phyloP scores from a whole-genome alignment of 768 basidiomycete genomes.

The Paxillus ammoniavirescens region DNA sequence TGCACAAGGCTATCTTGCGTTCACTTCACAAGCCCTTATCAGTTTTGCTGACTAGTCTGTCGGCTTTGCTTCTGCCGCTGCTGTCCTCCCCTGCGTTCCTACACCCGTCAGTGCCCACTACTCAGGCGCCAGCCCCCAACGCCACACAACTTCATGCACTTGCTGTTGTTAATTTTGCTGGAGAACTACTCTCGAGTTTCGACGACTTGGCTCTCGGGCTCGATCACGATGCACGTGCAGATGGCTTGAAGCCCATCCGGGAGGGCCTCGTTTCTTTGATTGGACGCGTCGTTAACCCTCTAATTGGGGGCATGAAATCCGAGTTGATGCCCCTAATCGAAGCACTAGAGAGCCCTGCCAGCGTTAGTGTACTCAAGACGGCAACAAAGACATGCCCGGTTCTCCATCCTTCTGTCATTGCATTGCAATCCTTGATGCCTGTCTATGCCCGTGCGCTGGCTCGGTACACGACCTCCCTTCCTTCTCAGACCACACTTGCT shows the following conservation, averaged over 20 bases:
- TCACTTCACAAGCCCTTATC: slow-evolving; percentile 76
- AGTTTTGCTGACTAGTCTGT: slow-evolving; percentile 68
- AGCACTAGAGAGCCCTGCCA: slow-evolving; percentile 52
- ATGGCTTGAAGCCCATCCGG: slow-evolving; percentile 67
- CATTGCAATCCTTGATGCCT: slow-evolving; percentile 59
- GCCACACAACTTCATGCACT: slow-evolving; percentile 71
- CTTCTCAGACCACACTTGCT: slow-evolving; percentile 62
- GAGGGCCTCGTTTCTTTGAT: slow-evolving; percentile 69
- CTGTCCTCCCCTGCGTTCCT: slow-evolving; percentile 64
- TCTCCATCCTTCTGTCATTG: slow-evolving; percentile 58
- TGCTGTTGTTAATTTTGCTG: slow-evolving; percentile 65
- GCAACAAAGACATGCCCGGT: slow-evolving; percentile 12
- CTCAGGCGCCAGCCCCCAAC: slow-evolving; percentile 53
- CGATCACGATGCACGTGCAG: slow-evolving; percentile 59
- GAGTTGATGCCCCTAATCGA: slow-evolving; percentile 63
- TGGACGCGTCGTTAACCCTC: slow-evolving; percentile 62
- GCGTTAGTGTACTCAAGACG: slow-evolving; percentile 20
- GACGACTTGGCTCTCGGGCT: slow-evolving; percentile 63
- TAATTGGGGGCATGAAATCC: slow-evolving; percentile 58
- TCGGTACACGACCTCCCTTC: slow-evolving; percentile 51
- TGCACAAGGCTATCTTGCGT: slow-evolving; percentile 68
- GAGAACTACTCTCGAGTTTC: slow-evolving; percentile 70
- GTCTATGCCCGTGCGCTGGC: slow-evolving; percentile 56
- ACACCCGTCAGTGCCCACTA: slow-evolving; percentile 46
- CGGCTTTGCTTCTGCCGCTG: slow-evolving; percentile 62